Conservation (phyloP, 2,329 filamentous ascomycete species). For the Leptographium wingfieldii region DNA sequence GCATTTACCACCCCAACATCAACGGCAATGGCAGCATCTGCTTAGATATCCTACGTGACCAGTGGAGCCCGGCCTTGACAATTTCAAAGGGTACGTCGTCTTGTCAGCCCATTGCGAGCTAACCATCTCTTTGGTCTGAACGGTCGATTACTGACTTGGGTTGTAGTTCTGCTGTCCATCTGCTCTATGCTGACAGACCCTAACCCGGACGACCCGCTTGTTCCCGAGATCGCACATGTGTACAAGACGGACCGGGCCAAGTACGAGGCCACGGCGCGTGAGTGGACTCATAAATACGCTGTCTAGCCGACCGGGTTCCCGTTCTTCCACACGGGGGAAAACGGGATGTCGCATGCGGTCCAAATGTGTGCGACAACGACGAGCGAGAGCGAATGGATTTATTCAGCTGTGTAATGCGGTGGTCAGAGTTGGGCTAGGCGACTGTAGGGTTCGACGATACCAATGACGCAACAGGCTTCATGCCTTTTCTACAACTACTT, state of each 20-base stretch:
- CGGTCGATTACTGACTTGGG: neutral
- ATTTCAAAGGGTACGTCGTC: constrained; percentile 78
- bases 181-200: constrained; percentile 99
- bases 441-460: constrained; percentile 5
- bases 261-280: constrained; percentile 91
- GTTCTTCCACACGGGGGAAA: neutral
- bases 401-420: constrained; percentile 2
- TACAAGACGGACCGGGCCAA: constrained; percentile 97
- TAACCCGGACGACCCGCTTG: constrained; percentile 96
- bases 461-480: constrained; percentile 5
- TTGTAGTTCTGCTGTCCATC: constrained; percentile 83
- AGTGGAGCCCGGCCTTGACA: constrained; percentile 97
- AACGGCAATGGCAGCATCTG: constrained; percentile 99
- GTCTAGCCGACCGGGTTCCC: constrained; percentile 41
- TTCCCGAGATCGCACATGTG: constrained; percentile 97
- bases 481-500: constrained; percentile 1
- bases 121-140: neutral
- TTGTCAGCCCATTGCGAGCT: neutral
- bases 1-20: constrained; percentile 99
- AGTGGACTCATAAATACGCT: constrained; percentile 99
- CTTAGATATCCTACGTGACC: constrained; percentile 93
- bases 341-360: neutral
- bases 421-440: neutral
- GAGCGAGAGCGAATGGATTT: constrained; percentile 1
- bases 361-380: neutral